A percentile compares a stretch with the other conserved stretches of the same genome.
Conservation (phyloP, 108 stramenopile genomes). For the Seminavis robusta region DNA sequence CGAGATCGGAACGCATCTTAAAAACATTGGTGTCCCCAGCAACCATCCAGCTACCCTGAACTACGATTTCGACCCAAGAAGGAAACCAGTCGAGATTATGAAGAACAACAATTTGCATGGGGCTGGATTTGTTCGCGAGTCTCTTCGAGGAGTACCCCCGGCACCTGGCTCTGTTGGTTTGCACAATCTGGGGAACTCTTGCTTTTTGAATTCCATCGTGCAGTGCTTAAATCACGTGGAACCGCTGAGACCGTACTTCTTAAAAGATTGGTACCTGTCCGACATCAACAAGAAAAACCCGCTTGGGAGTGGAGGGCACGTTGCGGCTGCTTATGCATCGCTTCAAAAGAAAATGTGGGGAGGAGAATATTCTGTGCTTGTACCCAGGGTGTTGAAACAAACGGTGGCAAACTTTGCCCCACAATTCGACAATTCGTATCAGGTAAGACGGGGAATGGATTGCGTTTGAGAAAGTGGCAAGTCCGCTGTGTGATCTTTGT, state of each 20-base stretch:
- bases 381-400: conserved; percentile 78
- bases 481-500: no score
- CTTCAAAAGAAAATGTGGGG: conserved; percentile 82
- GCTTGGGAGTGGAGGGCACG: conserved; percentile 81
- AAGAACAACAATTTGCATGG: conserved; percentile 69
- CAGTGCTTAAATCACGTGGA: conserved; percentile 90
- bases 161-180: conserved; percentile 91
- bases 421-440: conserved; percentile 88
- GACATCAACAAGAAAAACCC: conserved; percentile 79
- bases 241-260: conserved; percentile 86
- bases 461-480: no score
- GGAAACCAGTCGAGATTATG: conserved; percentile 71
- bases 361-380: conserved; percentile 68
- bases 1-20: conserved; percentile 54
- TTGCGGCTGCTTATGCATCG: conserved; percentile 81
- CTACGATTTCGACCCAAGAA: conserved; percentile 55
- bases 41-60: conserved; percentile 47
- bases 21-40: conserved; percentile 25
- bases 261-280: conserved; percentile 53
- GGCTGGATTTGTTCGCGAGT: conserved; percentile 75
- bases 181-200: conserved; percentile 97
- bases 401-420: conserved; percentile 77
- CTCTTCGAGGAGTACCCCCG: conserved; percentile 67
- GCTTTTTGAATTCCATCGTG: conserved; percentile 92
- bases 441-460: no score